Evolutionary conservation across 2,329 filamentous ascomycete genomes (phyloP).

Genomic region (Berkeleyomyces rouxiae): DNA sequence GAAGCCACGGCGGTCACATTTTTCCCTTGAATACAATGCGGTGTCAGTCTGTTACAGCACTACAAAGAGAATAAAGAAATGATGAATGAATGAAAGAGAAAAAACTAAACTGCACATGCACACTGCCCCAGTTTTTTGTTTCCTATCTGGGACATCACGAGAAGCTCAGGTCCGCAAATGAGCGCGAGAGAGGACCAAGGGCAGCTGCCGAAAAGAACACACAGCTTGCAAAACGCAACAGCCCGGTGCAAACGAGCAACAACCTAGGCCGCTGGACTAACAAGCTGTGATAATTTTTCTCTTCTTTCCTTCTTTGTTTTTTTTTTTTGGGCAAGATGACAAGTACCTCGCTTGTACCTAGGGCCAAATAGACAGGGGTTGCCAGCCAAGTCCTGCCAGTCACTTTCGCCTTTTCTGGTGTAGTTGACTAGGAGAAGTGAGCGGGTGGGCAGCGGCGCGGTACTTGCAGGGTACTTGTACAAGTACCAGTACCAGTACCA

Average conservation of each 20-base stretch:
- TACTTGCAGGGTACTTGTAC: constrained; percentile 6
- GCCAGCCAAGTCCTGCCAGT: neutral
- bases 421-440: neutral
- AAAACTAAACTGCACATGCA: neutral
- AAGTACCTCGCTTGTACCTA: constrained; percentile 14
- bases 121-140: constrained; percentile 6
- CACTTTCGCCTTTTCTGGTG: constrained; percentile 3
- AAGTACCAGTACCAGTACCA: neutral
- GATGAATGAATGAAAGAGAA: neutral
- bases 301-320: neutral
- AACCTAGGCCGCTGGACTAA: neutral
- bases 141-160: constrained; percentile 5
- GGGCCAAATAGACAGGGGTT: constrained; percentile 7
- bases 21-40: too few relatives aligned
- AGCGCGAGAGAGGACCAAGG: neutral
- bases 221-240: neutral
- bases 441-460: neutral
- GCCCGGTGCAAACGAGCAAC: neutral
- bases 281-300: neutral
- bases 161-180: neutral
- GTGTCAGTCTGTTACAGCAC: neutral
- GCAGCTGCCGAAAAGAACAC: too few relatives aligned
- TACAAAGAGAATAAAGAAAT: neutral
- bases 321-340: constrained; percentile 5
- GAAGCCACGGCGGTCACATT: too few relatives aligned